Evolutionary conservation across 1,284 basidiomycete species (phyloP).

Genomic region (Polyporus tsugae): DNA sequence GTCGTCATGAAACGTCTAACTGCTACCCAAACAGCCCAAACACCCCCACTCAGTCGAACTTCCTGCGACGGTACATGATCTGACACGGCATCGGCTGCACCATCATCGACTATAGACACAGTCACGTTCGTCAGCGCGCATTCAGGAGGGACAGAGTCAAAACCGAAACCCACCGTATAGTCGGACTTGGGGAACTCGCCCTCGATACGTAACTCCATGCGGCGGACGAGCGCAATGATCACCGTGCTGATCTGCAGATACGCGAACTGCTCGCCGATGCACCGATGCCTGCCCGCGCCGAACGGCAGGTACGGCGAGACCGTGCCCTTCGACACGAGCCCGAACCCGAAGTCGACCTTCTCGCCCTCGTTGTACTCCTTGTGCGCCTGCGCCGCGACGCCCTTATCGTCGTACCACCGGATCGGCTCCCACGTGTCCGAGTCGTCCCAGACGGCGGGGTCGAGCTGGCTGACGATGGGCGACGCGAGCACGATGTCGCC

Average conservation of each 20-base stretch:
- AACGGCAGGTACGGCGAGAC: constrained; percentile 95
- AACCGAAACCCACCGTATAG: constrained; percentile 73
- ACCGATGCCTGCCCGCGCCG: constrained; percentile 94
- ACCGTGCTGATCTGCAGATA: constrained; percentile 93
- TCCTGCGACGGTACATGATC: constrained; percentile 54
- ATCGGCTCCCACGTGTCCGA: constrained; percentile 79
- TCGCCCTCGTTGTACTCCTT: constrained; percentile 84
- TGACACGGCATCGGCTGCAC: constrained; percentile 43
- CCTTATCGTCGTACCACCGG: constrained; percentile 86
- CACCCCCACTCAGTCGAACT: constrained; percentile 37
- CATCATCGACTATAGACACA: constrained; percentile 40
- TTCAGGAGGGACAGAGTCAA: neutral
- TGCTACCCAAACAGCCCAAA: neutral
- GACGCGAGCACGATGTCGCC: constrained; percentile 93
- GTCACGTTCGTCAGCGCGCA: neutral
- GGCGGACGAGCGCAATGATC: constrained; percentile 81
- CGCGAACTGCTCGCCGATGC: constrained; percentile 98
- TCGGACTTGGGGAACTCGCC: constrained; percentile 83
- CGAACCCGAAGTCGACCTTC: constrained; percentile 97
- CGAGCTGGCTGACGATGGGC: constrained; percentile 90
- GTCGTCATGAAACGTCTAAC: neutral
- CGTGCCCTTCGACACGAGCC: constrained; percentile 91
- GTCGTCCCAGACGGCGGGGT: constrained; percentile 86
- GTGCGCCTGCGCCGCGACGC: constrained; percentile 80
- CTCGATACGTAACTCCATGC: constrained; percentile 78